Evolutionary conservation across 805 yeast species (phyloP).

Genomic region (Cyberlindnera meyerae): DNA sequence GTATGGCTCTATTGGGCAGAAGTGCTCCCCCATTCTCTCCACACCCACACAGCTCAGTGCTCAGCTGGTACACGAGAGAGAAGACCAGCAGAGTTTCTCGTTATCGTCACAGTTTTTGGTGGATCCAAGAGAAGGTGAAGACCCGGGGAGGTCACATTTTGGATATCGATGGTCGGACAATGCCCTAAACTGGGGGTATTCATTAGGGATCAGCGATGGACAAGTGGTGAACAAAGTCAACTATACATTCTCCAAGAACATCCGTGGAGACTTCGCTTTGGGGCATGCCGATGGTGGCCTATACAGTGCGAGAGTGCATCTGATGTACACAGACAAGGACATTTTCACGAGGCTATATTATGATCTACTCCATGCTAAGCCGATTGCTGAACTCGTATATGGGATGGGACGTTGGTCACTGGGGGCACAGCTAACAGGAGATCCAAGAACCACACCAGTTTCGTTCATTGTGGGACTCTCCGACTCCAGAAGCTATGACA

Average conservation of each 20-base stretch:
- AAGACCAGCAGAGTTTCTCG: slow-evolving; percentile 5
- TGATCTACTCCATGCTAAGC: slow-evolving; percentile 1
- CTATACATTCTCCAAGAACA: not conserved
- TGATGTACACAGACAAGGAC: not conserved
- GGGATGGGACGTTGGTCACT: slow-evolving; percentile 1
- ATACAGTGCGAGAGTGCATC: not conserved
- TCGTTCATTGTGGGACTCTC: slow-evolving; percentile 4
- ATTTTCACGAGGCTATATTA: not conserved
- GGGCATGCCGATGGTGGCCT: slow-evolving; percentile 1
- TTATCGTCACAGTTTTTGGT: not conserved
- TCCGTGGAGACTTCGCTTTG: slow-evolving; percentile 1
- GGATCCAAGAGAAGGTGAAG: slow-evolving; percentile 3
- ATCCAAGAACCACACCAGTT: not conserved
- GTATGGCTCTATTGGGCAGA: slow-evolving; percentile 9
- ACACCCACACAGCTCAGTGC: slow-evolving; percentile 6
- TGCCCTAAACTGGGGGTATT: slow-evolving; percentile 5
- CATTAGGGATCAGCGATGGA: slow-evolving; percentile 1
- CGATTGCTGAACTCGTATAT: slow-evolving; percentile 1
- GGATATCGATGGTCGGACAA: slow-evolving; percentile 6
- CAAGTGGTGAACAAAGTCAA: slow-evolving; percentile 5
- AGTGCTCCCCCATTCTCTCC: slow-evolving; percentile 4
- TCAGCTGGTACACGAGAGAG: slow-evolving; percentile 2
- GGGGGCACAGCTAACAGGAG: slow-evolving; percentile 1
- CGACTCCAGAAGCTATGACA: not conserved
- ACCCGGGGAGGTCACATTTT: slow-evolving; percentile 2